Percentiles rank a stretch among this genome's conserved stretches.
phyloP scores from a whole-genome alignment of 306 rosid species.

The Alnus glutinosa region DNA sequence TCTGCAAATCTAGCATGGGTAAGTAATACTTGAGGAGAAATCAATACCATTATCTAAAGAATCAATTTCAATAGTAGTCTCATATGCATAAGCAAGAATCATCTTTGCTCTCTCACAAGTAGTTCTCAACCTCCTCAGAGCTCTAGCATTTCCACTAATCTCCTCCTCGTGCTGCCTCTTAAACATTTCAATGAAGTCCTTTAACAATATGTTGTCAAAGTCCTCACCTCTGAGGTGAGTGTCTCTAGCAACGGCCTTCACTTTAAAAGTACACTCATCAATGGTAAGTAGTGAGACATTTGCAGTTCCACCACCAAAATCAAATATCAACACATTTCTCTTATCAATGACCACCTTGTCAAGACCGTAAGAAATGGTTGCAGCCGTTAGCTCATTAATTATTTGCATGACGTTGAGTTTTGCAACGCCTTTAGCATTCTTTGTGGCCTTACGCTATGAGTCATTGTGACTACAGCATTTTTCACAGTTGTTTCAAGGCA shows the following conservation, averaged over 20 bases:
- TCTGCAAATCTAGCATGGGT: no score
- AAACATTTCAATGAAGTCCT: constrained; percentile 16
- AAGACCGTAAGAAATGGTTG: constrained; percentile 18
- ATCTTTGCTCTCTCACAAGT: no score
- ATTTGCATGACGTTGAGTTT: not conserved
- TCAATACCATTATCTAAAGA: no score
- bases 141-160: no score
- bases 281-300: constrained; percentile 17
- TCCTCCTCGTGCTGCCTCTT: constrained; percentile 17
- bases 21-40: no score
- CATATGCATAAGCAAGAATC: no score
- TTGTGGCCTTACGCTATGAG: constrained; percentile 29
- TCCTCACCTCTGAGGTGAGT: constrained; percentile 43
- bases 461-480: not conserved
- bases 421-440: constrained; percentile 14
- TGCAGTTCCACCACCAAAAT: constrained; percentile 19
- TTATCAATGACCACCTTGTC: not conserved
- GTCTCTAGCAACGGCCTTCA: constrained; percentile 25
- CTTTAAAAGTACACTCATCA: constrained; percentile 1
- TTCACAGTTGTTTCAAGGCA: not conserved
- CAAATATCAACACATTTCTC: constrained; percentile 20
- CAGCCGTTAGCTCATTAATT: constrained; percentile 15
- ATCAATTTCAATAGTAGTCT: no score
- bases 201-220: constrained; percentile 32
- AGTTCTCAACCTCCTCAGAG: no score